phyloP scores from a whole-genome alignment of 2,329 filamentous ascomycete species.

The Aspergillus alliaceus region DNA sequence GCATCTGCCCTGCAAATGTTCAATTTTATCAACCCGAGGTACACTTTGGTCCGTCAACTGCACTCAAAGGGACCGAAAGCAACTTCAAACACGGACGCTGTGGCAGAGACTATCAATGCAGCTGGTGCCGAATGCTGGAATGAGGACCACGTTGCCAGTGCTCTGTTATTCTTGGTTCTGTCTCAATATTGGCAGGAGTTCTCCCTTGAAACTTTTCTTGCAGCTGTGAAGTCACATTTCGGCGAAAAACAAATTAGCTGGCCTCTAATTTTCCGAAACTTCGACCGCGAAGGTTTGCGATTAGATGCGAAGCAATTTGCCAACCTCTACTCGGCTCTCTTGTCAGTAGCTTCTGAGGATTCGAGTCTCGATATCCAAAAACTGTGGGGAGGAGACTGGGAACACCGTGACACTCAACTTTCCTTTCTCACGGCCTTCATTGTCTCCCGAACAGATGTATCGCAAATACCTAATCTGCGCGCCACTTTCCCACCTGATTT shows the following conservation, averaged over 20 bases:
- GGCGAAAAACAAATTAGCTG: constrained; percentile 60
- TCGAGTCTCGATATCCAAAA: constrained; percentile 77
- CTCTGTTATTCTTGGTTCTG: constrained; percentile 70
- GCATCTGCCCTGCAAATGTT: constrained; percentile 48
- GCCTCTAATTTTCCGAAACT: constrained; percentile 71
- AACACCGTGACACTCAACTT: constrained; percentile 80
- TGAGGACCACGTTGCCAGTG: constrained; percentile 79
- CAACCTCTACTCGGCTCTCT: constrained; percentile 73
- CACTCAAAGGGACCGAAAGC: constrained; percentile 73
- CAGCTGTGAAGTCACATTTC: constrained; percentile 56
- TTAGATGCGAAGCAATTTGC: constrained; percentile 80
- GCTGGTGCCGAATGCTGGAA: constrained; percentile 65
- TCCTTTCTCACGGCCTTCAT: constrained; percentile 92
- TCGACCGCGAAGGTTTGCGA: constrained; percentile 76
- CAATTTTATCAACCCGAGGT: constrained; percentile 41
- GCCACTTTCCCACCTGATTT: constrained; percentile 70
- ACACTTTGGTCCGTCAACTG: constrained; percentile 61
- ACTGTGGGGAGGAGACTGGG: constrained; percentile 89
- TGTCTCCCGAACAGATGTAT: constrained; percentile 75
- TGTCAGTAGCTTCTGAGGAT: constrained; percentile 66
- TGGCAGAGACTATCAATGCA: constrained; percentile 58
- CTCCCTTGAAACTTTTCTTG: constrained; percentile 69
- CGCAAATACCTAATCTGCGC: constrained; percentile 77
- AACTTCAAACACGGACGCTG: constrained; percentile 72
- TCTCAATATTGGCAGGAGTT: constrained; percentile 61